Evolutionary conservation across 805 yeast species (phyloP).

Genomic region (Starmerella etchellsii): DNA sequence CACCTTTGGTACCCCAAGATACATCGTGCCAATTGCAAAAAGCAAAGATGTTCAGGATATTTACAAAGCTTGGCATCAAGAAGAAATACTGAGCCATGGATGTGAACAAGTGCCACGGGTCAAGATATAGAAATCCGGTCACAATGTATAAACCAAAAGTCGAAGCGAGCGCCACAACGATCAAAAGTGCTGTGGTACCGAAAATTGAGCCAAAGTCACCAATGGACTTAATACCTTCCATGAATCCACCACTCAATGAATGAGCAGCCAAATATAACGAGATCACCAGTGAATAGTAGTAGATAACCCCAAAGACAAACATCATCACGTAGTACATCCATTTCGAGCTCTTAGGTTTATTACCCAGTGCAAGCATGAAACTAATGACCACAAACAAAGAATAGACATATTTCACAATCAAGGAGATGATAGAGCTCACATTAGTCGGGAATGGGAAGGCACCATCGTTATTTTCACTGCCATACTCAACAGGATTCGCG

Average conservation of each 20-base stretch:
- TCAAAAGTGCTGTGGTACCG: slow-evolving; percentile 39
- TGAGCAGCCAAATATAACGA: slow-evolving; percentile 46
- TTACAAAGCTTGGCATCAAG: slow-evolving; percentile 29
- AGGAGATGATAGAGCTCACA: slow-evolving; percentile 34
- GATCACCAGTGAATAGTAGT: slow-evolving; percentile 46
- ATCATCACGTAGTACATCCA: slow-evolving; percentile 42
- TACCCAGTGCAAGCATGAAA: slow-evolving; percentile 51
- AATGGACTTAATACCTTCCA: slow-evolving; percentile 17
- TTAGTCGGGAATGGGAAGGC: slow-evolving; percentile 27
- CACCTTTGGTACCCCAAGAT: slow-evolving; percentile 67
- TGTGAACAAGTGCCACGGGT: slow-evolving; percentile 55
- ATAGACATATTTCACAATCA: slow-evolving; percentile 43
- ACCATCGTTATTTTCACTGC: slow-evolving; percentile 34
- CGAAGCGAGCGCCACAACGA: slow-evolving; percentile 47
- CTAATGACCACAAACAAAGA: slow-evolving; percentile 45
- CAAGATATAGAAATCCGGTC: slow-evolving; percentile 46
- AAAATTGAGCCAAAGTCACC: slow-evolving; percentile 25
- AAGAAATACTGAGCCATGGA: slow-evolving; percentile 33
- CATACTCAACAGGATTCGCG: slow-evolving; percentile 31
- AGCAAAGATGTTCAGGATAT: slow-evolving; percentile 50
- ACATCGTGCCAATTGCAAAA: slow-evolving; percentile 61
- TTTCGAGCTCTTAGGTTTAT: slow-evolving; percentile 50
- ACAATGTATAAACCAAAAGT: slow-evolving; percentile 50
- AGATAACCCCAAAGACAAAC: slow-evolving; percentile 45
- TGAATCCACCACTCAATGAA: slow-evolving; percentile 34